Base-by-base conservation (phyloP, 805 yeast species). In the Kodamaea lidongshanica region DNA sequence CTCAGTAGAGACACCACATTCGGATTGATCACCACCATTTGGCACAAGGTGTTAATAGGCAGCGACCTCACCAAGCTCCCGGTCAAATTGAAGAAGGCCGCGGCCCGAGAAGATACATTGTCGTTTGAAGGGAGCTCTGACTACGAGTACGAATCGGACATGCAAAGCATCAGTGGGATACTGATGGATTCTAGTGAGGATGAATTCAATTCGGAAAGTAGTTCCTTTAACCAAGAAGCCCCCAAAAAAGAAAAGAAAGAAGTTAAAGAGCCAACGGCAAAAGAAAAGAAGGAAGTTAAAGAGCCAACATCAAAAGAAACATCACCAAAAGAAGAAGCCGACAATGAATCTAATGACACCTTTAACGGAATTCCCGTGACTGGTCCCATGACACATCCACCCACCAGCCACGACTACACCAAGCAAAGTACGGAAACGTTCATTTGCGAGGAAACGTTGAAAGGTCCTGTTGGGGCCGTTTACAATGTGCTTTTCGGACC, bases 391-490 rank as follows among this genome's bases (percentile, higher is more conserved):
- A 54, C 61, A 2, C 92, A 83, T 48, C 54, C 54, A 0, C 74
- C 79, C 3, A 83, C 95, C 0, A 49, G 54, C 1, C 49, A 69
- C 25, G 66, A 62, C 1, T 56, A 58, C 25, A 67, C 67, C 17
- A 65, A 70, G 16, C 59, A 58, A 6, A 40, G 67, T 1, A 65
- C 61, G 7, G 88, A 81, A 36, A 69, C 70, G 2, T 65, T 77
- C 34, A 66, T 83, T 21, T 67, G 70, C 2, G 70, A 71, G 21
- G 72, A 69, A 14, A 60, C 56, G 1, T 57, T 82, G 20, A 56
- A 66, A 10, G 88, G 83, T 1, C 92, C 97, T 1, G 60, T 89
- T 4, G 96, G 96, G 0, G 65, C 79, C 0, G 70, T 86, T 0
- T 85, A 67, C 45, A 74, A 72, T 33, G 44, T 88, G 6, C 42